Evolutionary conservation across 257 asterid species (phyloP).

Genomic region (Nicotiana noctiflora): DNA sequence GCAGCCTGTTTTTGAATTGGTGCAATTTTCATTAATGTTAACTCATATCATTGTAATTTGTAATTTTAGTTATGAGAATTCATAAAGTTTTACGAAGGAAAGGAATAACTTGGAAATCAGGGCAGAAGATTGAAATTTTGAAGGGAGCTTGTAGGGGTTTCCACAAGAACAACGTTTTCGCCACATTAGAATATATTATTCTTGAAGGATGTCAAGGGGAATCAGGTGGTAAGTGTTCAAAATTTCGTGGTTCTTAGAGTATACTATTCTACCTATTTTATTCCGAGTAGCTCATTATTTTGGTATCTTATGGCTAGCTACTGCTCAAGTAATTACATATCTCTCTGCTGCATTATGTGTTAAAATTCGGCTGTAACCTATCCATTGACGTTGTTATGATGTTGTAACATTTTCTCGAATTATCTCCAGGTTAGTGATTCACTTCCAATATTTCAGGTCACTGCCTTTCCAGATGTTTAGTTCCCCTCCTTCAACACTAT

Average conservation of each 20-base stretch:
- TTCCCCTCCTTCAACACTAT: background rate
- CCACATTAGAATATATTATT: constrained; percentile 56
- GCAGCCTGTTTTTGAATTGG: background rate
- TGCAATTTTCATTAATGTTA: background rate
- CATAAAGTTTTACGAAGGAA: constrained; percentile 45
- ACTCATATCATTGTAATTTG: background rate
- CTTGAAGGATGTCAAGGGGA: constrained; percentile 64
- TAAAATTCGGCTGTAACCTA: background rate
- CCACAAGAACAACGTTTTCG: constrained; percentile 37
- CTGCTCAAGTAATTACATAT: background rate
- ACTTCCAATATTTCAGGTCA: background rate
- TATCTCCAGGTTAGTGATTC: constrained; percentile 57
- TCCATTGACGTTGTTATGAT: background rate
- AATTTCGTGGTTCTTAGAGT: background rate
- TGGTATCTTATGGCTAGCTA: background rate
- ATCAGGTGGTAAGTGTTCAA: constrained; percentile 44
- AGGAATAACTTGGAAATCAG: constrained; percentile 52
- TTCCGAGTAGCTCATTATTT: background rate
- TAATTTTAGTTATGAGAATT: constrained; percentile 31
- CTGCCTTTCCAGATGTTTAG: background rate
- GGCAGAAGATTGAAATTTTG: constrained; percentile 52
- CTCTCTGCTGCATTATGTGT: no score
- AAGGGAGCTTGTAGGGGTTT: constrained; percentile 66
- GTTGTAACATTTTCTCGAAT: constrained; percentile 19
- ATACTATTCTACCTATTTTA: background rate